Base-by-base conservation (phyloP, 768 basidiomycete genomes). In the Roridomyces roridus region DNA sequence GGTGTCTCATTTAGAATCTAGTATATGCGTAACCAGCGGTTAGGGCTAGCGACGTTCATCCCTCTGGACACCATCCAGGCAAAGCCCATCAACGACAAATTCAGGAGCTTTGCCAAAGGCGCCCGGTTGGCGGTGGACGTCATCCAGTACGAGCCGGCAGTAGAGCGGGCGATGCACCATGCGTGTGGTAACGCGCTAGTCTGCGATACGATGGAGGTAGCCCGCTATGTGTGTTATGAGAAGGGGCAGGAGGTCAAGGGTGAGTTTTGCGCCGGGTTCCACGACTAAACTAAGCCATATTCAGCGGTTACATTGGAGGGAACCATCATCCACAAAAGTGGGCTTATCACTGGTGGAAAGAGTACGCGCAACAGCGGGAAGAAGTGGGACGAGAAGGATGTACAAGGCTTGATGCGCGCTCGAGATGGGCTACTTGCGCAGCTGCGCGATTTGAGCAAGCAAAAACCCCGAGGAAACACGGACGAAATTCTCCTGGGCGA, bases 301-400 rank as follows among this genome's bases (percentile, higher is more conserved):
- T n/a, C n/a, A 96, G 97, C 96, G 57, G 97, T 99, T 20, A 97
- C 97, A 0, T 77, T 99, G 39, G 96, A 98, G 40, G 97, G 97
- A 1, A 98, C 96, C 3, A 79, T 99, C 57, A 98, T 99, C 43
- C 97, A 99, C 72, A 96, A 96, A 77, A 95, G 93, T 63, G 97
- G 97, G 58, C 76, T 96, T 43, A 98, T 99, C 68, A 99, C 97
- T 29, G 97, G 97, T 75, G 97, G 97, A 24, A 80, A 86, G 44
- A 92, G 93, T 64, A 83, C 88, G 0, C 88, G 89, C 59, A 81
- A 78, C 42, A 86, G 72, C n/a, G 82, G 81, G 36, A 91, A 92
- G 75, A 94, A 93, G 68, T 98, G 94, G 89, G 93, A 96, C 56
- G 96, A 98, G 70, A 91, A 90, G 65, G 95, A 97, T 64, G 83